A percentile compares a stretch with the other conserved stretches of the same genome.
phyloP scores from a whole-genome alignment of 176 grass and related monocot species.

The Musa troglodytarum region DNA sequence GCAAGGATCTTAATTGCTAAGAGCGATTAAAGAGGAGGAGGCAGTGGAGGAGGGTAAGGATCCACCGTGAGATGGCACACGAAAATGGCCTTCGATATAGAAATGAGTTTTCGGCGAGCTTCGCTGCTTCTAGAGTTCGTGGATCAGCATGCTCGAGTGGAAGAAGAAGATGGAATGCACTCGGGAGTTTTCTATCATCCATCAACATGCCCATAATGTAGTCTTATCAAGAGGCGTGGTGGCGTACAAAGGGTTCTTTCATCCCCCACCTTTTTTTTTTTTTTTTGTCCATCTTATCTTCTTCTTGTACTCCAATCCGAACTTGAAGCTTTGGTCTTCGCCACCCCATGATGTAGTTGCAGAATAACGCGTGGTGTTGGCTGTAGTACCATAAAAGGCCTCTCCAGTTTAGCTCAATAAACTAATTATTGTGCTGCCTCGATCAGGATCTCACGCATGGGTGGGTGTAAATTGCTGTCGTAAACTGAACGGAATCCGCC shows the following conservation, averaged over 20 bases:
- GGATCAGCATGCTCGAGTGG: slow-evolving; percentile 1
- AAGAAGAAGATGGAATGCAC: not conserved
- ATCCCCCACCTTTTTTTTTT: not conserved
- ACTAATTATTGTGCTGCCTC: not conserved
- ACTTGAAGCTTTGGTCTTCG: not conserved
- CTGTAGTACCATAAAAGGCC: too few relatives aligned
- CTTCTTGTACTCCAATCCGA: not conserved
- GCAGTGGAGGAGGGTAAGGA: too few relatives aligned
- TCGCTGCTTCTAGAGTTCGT: not conserved
- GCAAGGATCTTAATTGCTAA: not conserved
- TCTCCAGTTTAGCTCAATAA: not conserved
- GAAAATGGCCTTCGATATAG: not conserved
- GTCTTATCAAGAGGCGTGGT: slow-evolving; percentile 38
- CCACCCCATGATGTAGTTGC: not conserved
- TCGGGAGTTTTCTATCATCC: not conserved
- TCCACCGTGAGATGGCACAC: too few relatives aligned
- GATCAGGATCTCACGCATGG: not conserved
- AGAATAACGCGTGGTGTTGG: too few relatives aligned
- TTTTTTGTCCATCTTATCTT: slow-evolving; percentile 2
- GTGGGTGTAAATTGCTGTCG: not conserved
- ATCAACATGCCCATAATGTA: slow-evolving; percentile 34
- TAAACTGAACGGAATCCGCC: not conserved
- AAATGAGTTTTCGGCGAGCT: not conserved
- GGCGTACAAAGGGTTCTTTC: not conserved
- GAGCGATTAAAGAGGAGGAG: too few relatives aligned